Conservation (phyloP, 441 rosid species). For the Hypseocharis bilobata region DNA sequence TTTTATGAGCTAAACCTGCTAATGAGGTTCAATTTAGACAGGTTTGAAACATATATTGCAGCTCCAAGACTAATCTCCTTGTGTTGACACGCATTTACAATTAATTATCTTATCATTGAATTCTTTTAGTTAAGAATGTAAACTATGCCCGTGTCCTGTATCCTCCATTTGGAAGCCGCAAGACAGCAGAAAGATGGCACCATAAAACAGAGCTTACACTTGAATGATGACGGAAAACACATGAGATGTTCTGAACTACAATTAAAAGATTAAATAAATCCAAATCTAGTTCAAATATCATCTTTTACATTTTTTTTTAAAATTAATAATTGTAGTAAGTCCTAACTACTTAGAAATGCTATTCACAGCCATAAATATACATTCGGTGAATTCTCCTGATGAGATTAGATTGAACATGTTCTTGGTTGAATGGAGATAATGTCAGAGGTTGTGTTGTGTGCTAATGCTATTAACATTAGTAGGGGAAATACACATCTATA, state of each 20-base stretch:
- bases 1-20: not conserved
- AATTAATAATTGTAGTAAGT: not conserved
- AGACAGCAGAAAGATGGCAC: not conserved
- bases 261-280: too few species aligned
- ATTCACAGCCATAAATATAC: too few species aligned
- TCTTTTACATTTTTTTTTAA: not conserved
- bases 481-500: too few species aligned
- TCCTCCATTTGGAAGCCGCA: not conserved
- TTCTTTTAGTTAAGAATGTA: not conserved
- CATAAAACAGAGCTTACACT: not conserved
- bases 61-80: too few species aligned
- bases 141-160: not conserved
- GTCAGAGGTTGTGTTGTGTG: too few species aligned
- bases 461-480: too few species aligned
- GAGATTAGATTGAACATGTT: too few species aligned
- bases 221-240: not conserved
- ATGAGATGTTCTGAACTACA: not conserved
- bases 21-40: too few species aligned
- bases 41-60: not conserved
- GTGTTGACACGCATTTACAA: not conserved
- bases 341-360: too few species aligned
- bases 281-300: too few species aligned
- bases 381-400: too few species aligned
- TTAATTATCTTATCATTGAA: not conserved
- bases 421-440: too few species aligned